A percentile compares a stretch with the other conserved stretches of the same genome.
phyloP scores from a whole-genome alignment of 805 yeast species.

The Nakazawaea laoshanensis region DNA sequence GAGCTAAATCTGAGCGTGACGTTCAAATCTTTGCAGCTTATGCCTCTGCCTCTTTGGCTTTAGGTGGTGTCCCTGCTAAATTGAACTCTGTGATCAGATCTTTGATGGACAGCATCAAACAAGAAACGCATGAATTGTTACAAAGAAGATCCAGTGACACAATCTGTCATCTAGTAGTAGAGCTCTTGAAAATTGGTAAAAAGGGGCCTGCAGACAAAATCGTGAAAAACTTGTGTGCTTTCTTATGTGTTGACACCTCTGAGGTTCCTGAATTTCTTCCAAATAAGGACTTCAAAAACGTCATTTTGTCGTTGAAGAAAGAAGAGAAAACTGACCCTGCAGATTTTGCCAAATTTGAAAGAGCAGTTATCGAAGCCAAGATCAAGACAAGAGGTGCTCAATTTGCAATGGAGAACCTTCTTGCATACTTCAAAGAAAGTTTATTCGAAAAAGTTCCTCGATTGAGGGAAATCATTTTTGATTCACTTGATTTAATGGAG shows the following conservation, averaged over 20 bases:
- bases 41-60: conserved; percentile 64
- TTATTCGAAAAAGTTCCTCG: conserved; percentile 61
- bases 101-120: conserved; percentile 85
- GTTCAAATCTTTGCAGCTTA: conserved; percentile 61
- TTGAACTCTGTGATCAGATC: conserved; percentile 83
- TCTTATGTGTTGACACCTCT: conserved; percentile 88
- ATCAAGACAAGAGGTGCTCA: conserved; percentile 83
- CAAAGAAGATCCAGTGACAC: conserved; percentile 69
- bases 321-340: conserved; percentile 63
- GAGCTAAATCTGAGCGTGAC: conserved; percentile 39
- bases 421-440: conserved; percentile 40
- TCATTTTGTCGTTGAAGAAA: conserved; percentile 66
- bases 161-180: conserved; percentile 53
- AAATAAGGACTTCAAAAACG: conserved; percentile 42
- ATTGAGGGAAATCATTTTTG: conserved; percentile 55
- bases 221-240: conserved; percentile 83
- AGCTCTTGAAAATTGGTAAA: conserved; percentile 50
- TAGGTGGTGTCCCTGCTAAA: conserved; percentile 73
- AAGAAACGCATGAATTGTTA: conserved; percentile 55
- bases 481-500: conserved; percentile 37
- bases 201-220: conserved; percentile 80
- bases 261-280: conserved; percentile 90
- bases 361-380: conserved; percentile 62
- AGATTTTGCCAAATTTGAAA: conserved; percentile 52
- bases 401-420: conserved; percentile 53